Conservation (phyloP, 2,329 filamentous ascomycete species). For the Claviceps humidiphila region DNA sequence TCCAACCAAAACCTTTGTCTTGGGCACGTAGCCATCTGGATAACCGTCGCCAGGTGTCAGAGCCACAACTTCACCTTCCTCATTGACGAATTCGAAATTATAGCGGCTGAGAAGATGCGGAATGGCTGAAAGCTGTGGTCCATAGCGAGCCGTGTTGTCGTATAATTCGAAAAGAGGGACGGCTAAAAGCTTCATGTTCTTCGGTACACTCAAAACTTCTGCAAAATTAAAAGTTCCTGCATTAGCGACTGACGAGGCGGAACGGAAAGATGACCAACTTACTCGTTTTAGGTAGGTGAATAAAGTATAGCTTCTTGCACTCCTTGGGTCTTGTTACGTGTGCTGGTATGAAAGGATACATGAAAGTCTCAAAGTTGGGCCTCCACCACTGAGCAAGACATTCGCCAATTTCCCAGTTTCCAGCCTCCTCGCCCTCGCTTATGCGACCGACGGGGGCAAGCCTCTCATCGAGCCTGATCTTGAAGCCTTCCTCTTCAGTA, state of each 20-base stretch:
- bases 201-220: slow-evolving; percentile 93
- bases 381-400: slow-evolving; percentile 97
- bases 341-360: slow-evolving; percentile 96
- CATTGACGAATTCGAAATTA: slow-evolving; percentile 96
- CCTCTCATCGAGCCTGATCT: slow-evolving; percentile 78
- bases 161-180: slow-evolving; percentile 96
- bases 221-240: slow-evolving; percentile 3
- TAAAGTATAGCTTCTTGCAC: slow-evolving; percentile 98
- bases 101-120: slow-evolving; percentile 89
- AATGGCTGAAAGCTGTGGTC: slow-evolving; percentile 90
- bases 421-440: slow-evolving; percentile 72
- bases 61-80: slow-evolving; percentile 76
- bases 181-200: slow-evolving; percentile 98
- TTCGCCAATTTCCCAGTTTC: slow-evolving; percentile 86
- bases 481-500: slow-evolving; percentile 92
- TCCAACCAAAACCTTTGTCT: slow-evolving; percentile 52
- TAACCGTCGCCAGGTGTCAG: slow-evolving; percentile 60
- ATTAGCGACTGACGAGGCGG: neutral
- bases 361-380: slow-evolving; percentile 98
- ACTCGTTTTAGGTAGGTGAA: slow-evolving; percentile 88
- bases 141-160: slow-evolving; percentile 90
- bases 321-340: slow-evolving; percentile 96
- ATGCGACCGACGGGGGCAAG: slow-evolving; percentile 82
- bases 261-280: slow-evolving; percentile 19
- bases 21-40: slow-evolving; percentile 45